These are phyloP conservation scores for Chionographis japonica DNA, from an alignment of 106 monocot genomes.

Conservation along the genomic window DNA sequence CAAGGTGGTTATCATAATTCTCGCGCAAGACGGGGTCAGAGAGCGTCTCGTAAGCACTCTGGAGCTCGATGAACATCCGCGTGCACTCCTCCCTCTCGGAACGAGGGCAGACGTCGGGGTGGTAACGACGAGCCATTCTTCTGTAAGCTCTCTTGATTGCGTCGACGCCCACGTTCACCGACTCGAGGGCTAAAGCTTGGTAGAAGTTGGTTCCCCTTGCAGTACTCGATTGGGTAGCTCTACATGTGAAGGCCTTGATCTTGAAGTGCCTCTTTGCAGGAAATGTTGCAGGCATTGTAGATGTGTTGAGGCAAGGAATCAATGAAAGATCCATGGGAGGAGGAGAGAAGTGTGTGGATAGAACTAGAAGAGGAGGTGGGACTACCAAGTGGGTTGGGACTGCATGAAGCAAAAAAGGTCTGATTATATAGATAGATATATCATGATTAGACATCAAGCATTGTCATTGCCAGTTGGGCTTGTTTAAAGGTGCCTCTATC, in stretches of 20 bases:
- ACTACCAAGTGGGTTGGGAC: too few relatives aligned
- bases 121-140: constrained; percentile 14
- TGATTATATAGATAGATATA: too few relatives aligned
- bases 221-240: not conserved
- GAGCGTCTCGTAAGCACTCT: constrained; percentile 27
- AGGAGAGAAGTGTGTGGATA: not conserved
- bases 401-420: too few relatives aligned
- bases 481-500: too few relatives aligned
- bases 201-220: constrained; percentile 6
- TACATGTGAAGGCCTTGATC: constrained; percentile 1
- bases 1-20: constrained; percentile 7
- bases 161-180: not conserved
- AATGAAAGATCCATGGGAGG: not conserved
- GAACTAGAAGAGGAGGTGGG: too few relatives aligned
- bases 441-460: too few relatives aligned
- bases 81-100: constrained; percentile 16
- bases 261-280: not conserved
- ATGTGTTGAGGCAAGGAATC: not conserved
- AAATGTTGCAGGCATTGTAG: not conserved
- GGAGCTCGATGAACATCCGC: constrained; percentile 21
- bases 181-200: constrained; percentile 13
- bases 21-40: constrained; percentile 8
- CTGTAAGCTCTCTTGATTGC: constrained; percentile 20
- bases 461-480: too few relatives aligned
- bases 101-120: constrained; percentile 13